These are phyloP conservation scores for Logfia minima DNA, from an alignment of 129 eudicot species.

Conservation along the genomic window DNA sequence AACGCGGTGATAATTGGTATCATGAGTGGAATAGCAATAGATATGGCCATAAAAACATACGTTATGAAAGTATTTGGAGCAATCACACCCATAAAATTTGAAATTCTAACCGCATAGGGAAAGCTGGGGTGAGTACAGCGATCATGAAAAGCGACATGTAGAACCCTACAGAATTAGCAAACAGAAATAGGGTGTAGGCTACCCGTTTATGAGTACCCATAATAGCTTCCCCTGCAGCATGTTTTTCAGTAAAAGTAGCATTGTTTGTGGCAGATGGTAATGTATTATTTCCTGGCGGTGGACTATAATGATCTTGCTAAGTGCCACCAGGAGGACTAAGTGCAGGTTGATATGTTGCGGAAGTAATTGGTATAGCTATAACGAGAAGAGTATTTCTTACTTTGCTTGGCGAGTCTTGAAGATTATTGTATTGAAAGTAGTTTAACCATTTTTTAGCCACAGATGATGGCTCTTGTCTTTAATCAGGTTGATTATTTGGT, in stretches of 20 bases:
- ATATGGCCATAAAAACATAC: neutral
- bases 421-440: conserved; percentile 27
- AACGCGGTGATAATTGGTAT: conserved; percentile 9
- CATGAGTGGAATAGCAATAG: conserved; percentile 10
- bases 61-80: conserved; percentile 16
- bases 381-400: conserved; percentile 36
- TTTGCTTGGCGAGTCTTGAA: conserved; percentile 35
- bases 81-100: conserved; percentile 26
- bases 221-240: conserved; percentile 36
- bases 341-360: conserved; percentile 45
- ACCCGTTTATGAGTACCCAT: conserved; percentile 24
- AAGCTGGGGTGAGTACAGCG: conserved; percentile 28
- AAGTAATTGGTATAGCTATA: conserved; percentile 31
- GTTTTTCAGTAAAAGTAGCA: neutral
- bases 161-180: conserved; percentile 41
- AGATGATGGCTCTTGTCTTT: neutral
- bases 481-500: neutral
- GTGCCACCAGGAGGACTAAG: conserved; percentile 48
- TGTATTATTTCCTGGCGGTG: neutral
- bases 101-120: conserved; percentile 44
- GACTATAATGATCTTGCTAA: conserved; percentile 33
- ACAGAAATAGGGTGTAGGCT: conserved; percentile 22
- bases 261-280: neutral
- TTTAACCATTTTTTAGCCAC: neutral
- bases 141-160: conserved; percentile 35